Conservation (phyloP, 129 eudicot genomes). For the Helichrysum umbraculigerum region DNA sequence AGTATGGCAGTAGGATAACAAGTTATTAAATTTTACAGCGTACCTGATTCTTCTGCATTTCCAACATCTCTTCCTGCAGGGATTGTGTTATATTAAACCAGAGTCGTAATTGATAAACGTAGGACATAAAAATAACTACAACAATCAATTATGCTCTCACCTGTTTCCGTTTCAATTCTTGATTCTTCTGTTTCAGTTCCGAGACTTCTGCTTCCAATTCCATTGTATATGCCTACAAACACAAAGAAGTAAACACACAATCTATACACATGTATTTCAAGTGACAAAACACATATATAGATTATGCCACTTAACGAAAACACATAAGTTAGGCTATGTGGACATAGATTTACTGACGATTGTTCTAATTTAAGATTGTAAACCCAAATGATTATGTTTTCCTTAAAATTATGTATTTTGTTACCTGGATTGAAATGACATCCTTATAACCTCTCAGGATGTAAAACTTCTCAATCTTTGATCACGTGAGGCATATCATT, state of each 20-base stretch:
- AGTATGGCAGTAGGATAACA: neutral
- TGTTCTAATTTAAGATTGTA: constrained; percentile 18
- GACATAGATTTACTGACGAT: neutral
- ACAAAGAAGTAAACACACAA: neutral
- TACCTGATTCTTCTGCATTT: constrained; percentile 96
- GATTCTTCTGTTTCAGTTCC: constrained; percentile 78
- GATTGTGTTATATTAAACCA: neutral
- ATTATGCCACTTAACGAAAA: neutral
- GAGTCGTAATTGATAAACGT: neutral
- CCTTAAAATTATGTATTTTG: constrained; percentile 10
- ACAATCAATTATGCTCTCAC: constrained; percentile 29
- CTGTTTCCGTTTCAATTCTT: constrained; percentile 71
- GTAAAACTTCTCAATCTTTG: constrained; percentile 33
- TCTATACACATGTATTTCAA: neutral
- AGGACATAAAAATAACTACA: neutral
- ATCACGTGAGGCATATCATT: constrained; percentile 35
- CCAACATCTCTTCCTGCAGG: constrained; percentile 64
- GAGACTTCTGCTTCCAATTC: constrained; percentile 93
- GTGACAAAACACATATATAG: constrained; percentile 10
- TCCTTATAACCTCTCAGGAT: constrained; percentile 34
- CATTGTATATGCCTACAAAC: constrained; percentile 82
- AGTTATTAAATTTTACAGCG: neutral
- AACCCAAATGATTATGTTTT: constrained; percentile 12
- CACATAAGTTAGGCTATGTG: neutral
- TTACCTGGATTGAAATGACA: constrained; percentile 28